Base-by-base conservation (phyloP, 257 asterid genomes). In the Fraxinus pennsylvanica region DNA sequence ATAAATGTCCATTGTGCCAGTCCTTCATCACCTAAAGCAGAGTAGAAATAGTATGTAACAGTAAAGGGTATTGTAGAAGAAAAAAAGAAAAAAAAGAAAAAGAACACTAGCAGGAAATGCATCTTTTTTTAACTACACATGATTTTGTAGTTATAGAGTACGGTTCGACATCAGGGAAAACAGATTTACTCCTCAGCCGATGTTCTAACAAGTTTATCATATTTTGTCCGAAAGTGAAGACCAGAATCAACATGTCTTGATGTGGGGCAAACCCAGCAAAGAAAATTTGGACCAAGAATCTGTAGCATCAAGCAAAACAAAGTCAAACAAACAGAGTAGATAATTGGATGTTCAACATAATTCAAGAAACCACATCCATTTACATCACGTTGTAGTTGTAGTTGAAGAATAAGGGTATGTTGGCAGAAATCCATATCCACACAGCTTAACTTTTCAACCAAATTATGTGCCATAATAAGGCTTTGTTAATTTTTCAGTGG, bases 201-300 rank as follows among this genome's bases (percentile, higher is more conserved):
- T 19, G 79, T 68, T 52, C 80, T 86, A 39, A 71, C 63, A 41
- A 68, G 79, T 59, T 85, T 81, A 75, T 90, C 94, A 13, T 87
- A 88, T 80, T 88, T 88, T 0, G 95, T 89, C 69, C 68, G 84
- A 77, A 81, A 94, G 43, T 86, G 92, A 88, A 94, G 91, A 79
- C 98, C 98, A n/a, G 91, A 77, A 61, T 93, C 92, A 27, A 89
- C 41, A 81, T 92, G 91, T 59, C 75, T 68, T 19, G 90, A 61
- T 27, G 89, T 88, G 67, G 98, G 98, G 74, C 88, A 89, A 65
- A 80, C 47, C 98, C 97, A 92, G 87, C 85, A 88, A 43, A 86
- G 78, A 67, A 90, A 77, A 67, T 81, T 91, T 43, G 97, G 96
- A 68, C 98, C 98, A 72, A 94, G 86, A 84, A 88, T 86, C 98